Conservation (phyloP, 805 yeast genomes). For the Metschnikowia borealis region DNA sequence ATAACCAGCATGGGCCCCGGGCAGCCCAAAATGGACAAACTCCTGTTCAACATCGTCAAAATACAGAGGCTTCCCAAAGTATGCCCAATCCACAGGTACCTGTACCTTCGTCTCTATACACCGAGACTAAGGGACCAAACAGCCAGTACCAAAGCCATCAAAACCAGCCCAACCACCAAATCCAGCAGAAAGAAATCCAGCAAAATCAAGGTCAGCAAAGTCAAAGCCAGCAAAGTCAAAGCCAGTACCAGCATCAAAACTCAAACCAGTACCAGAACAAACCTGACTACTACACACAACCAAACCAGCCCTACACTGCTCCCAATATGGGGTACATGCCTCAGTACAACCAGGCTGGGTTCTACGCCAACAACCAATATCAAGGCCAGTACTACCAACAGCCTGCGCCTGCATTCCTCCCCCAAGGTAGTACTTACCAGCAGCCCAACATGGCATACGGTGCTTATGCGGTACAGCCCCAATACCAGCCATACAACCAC, state of each 20-base stretch:
- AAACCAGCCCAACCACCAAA: too few relatives aligned
- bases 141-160: neutral
- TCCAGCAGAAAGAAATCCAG: too few relatives aligned
- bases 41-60: too few relatives aligned
- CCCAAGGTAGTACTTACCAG: constrained; percentile 8
- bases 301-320: neutral
- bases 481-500: constrained; percentile 12
- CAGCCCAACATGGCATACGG: constrained; percentile 8
- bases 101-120: neutral
- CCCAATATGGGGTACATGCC: neutral
- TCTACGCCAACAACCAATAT: neutral
- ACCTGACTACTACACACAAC: neutral
- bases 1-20: neutral
- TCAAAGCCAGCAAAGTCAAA: too few relatives aligned
- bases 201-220: too few relatives aligned
- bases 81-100: neutral
- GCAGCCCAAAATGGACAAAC: neutral
- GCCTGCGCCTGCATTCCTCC: constrained; percentile 4
- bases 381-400: constrained; percentile 6
- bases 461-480: constrained; percentile 2
- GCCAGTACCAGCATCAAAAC: too few relatives aligned
- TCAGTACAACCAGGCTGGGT: neutral
- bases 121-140: neutral
- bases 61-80: neutral
- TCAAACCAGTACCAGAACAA: neutral